Evolutionary conservation across 306 rosid genomes (phyloP), one percentile per base, ranked within the genome.

Genomic region (Gillenia trifoliata): DNA sequence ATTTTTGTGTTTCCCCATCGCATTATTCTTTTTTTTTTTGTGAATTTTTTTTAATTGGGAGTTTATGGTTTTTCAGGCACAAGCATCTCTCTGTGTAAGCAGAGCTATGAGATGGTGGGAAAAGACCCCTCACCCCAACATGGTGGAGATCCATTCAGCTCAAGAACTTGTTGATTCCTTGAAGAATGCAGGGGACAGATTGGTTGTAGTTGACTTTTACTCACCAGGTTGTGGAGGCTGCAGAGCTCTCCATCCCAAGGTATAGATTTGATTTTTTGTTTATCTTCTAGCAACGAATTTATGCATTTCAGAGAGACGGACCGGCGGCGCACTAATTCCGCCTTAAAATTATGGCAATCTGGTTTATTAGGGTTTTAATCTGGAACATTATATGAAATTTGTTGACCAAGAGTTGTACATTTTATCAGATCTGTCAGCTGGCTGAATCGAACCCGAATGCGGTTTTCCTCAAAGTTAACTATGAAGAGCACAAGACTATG

Each of bases 161-260:
- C 87, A 89, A 81, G 87, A 89, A 62, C 85, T 93, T 8, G 87
- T 89, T 16, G 76, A 83, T 76, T 82, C 83, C 29, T 78, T 93
- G 86, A 71, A 81, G 64, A 80, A 76, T 9, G 98, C 93, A 72
- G 98, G 92, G 33, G 97, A 91, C 77, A 77, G 89, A 57, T 79
- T 93, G 84, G 98, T 88, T 66, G 85, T 93, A 20, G 83, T 91
- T 50, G 86, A 91, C 57, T 93, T 93, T 68, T 91, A 87, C 78
- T 93, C 97, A 45, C 96, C 98, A 74, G 93, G 89, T 52, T 93
- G 98, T 83, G 98, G 98, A 65, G 98, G 97, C 31, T 93, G 98
- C 87, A 93, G 76, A 79, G 79, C 96, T 64, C 93, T 93, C 31
- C 92, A 93, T 77, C 96, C 98, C 28, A 92, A 92, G 94, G 98